These are phyloP conservation scores for Beauveria caledonica DNA, from an alignment of 2,329 filamentous ascomycete genomes.

Conservation along the genomic window DNA sequence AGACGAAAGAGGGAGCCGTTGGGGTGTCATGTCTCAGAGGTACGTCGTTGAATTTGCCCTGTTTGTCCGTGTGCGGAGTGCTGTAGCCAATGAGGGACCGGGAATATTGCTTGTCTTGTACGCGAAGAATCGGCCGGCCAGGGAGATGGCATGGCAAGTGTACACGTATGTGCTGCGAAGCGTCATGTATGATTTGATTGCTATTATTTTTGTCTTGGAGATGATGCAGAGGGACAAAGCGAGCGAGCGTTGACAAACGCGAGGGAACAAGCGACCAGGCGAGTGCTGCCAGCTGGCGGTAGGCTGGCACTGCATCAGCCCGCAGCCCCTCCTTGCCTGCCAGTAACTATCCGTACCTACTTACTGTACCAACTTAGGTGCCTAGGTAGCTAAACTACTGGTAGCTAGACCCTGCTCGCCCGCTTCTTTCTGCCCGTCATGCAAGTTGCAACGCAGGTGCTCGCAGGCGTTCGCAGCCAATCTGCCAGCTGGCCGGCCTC, in stretches of 20 bases:
- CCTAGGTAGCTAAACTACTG: too few relatives aligned
- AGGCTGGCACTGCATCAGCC: neutral
- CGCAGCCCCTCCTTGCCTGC: too few relatives aligned
- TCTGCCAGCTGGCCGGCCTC: neutral
- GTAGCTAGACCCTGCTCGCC: neutral
- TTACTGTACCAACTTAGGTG: too few relatives aligned
- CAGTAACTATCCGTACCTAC: too few relatives aligned
- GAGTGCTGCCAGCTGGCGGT: neutral
- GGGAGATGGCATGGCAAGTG: neutral
- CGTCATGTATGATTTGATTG: neutral
- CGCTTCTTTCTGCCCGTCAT: neutral
- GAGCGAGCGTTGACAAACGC: neutral
- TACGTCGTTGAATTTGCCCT: slow-evolving; percentile 1
- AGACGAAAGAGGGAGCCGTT: neutral
- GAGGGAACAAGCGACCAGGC: neutral
- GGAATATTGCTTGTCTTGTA: neutral
- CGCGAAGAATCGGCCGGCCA: neutral
- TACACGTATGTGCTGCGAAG: neutral
- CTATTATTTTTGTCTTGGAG: neutral
- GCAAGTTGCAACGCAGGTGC: neutral
- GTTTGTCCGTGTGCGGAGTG: neutral
- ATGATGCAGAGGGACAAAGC: neutral
- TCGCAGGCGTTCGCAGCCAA: slow-evolving; percentile 5
- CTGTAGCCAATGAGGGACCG: neutral
- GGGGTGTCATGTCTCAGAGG: slow-evolving; percentile 3